Percentiles rank a stretch among this genome's conserved stretches.
phyloP scores from a whole-genome alignment of 371 early-diverging fungal genomes.

The Paramicrosporidium saccamoebae region DNA sequence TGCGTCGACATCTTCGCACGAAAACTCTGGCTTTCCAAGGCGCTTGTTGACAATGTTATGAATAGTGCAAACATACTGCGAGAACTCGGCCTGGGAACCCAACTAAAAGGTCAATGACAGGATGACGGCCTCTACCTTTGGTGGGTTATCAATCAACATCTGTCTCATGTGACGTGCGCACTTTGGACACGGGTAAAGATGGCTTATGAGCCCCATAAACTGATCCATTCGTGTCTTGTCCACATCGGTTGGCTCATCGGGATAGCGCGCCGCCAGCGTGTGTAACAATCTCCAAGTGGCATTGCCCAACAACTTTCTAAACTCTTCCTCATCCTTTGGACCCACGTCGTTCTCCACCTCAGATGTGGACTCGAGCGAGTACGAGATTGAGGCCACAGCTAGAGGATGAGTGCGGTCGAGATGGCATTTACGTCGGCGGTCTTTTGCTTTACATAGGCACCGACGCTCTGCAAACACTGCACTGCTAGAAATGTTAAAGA shows the following conservation, averaged over 20 bases:
- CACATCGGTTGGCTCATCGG: constrained; percentile 36
- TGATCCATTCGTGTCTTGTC: constrained; percentile 37
- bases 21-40: constrained; percentile 49
- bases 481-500: no score
- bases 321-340: no score
- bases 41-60: constrained; percentile 89
- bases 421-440: no score
- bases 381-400: no score
- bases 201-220: constrained; percentile 47
- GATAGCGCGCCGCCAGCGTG: constrained; percentile 80
- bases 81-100: constrained; percentile 24
- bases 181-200: constrained; percentile 65
- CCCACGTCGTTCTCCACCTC: no score
- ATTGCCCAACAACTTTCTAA: constrained; percentile 5
- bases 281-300: constrained; percentile 51
- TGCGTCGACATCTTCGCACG: constrained; percentile 48
- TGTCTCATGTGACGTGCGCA: constrained; percentile 56
- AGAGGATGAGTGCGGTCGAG: no score
- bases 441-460: no score
- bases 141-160: constrained; percentile 48
- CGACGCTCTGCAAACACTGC: no score
- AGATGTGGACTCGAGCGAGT: no score
- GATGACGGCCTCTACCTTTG: constrained; percentile 13
- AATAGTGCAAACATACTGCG: constrained; percentile 68
- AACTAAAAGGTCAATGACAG: constrained; percentile 1